These are phyloP conservation scores for Naganishia cerealis DNA, from an alignment of 1,284 basidiomycete species.

Conservation along the genomic window DNA sequence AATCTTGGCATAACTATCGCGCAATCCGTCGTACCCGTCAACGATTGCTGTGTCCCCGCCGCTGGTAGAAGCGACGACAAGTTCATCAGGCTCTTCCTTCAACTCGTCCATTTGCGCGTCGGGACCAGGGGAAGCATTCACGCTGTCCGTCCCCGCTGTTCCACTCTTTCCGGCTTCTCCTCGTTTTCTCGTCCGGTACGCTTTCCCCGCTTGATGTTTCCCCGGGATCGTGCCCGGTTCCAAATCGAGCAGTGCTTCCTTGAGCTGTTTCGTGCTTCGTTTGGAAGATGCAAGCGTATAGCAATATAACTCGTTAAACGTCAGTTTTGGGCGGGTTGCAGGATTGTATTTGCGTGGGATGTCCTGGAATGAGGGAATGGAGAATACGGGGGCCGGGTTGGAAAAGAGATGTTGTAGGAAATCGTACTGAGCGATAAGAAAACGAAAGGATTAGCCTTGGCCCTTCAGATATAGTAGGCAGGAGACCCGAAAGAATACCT, in stretches of 20 bases:
- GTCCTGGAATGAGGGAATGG: slow-evolving; percentile 57
- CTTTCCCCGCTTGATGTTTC: slow-evolving; percentile 34
- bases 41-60: slow-evolving; percentile 4
- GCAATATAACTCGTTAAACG: slow-evolving; percentile 81
- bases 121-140: slow-evolving; percentile 17
- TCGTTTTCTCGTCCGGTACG: slow-evolving; percentile 24
- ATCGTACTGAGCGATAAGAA: slow-evolving; percentile 65
- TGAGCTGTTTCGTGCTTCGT: slow-evolving; percentile 81
- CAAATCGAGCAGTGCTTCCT: slow-evolving; percentile 77
- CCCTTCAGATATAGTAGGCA: neutral
- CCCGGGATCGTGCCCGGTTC: slow-evolving; percentile 61
- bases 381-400: slow-evolving; percentile 70
- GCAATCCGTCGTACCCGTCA: slow-evolving; percentile 35
- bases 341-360: slow-evolving; percentile 55
- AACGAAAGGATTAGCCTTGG: slow-evolving; percentile 53
- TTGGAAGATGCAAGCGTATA: slow-evolving; percentile 73
- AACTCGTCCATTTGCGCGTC: slow-evolving; percentile 25
- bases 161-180: slow-evolving; percentile 13
- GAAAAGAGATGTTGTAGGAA: slow-evolving; percentile 75
- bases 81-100: slow-evolving; percentile 20
- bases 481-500: slow-evolving; percentile 19
- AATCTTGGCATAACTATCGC: slow-evolving; percentile 56
- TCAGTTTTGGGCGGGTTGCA: slow-evolving; percentile 52
- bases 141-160: slow-evolving; percentile 19
- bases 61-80: neutral